Evolutionary conservation across 2,329 filamentous ascomycete species (phyloP).

Genomic region (Sarocladiaceae sp.): DNA sequence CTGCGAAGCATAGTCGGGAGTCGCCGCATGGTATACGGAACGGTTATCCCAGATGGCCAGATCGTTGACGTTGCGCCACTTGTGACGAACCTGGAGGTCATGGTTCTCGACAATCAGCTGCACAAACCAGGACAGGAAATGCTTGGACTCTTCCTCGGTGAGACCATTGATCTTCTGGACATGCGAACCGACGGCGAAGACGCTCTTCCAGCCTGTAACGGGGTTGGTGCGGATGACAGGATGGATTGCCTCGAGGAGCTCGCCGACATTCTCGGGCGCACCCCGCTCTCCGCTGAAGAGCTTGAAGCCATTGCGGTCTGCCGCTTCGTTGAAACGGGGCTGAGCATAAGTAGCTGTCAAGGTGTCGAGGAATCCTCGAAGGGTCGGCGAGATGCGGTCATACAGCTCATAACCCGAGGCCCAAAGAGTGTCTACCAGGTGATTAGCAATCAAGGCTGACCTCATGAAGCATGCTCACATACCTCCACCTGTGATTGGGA

Average conservation of each 20-base stretch:
- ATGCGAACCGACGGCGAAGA: slow-evolving; percentile 49
- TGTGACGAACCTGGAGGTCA: slow-evolving; percentile 47
- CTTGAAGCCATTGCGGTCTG: slow-evolving; percentile 37
- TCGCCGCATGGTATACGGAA: slow-evolving; percentile 51
- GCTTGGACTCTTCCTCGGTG: slow-evolving; percentile 39
- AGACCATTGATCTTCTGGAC: slow-evolving; percentile 47
- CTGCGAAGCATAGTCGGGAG: slow-evolving; percentile 41
- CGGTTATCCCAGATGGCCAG: slow-evolving; percentile 56
- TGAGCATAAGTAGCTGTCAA: slow-evolving; percentile 52
- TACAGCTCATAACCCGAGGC: slow-evolving; percentile 65
- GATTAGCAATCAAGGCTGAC: not conserved
- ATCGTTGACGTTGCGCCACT: slow-evolving; percentile 42
- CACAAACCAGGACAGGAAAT: slow-evolving; percentile 48
- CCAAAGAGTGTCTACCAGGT: slow-evolving; percentile 53
- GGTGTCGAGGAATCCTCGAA: slow-evolving; percentile 53
- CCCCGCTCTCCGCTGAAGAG: slow-evolving; percentile 42
- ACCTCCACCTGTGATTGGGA: slow-evolving; percentile 52
- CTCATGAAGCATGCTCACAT: slow-evolving; percentile 16
- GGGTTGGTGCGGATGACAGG: slow-evolving; percentile 55
- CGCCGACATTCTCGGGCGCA: slow-evolving; percentile 45
- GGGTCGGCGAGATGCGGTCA: slow-evolving; percentile 54
- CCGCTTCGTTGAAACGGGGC: slow-evolving; percentile 45
- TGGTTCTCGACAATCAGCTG: slow-evolving; percentile 50
- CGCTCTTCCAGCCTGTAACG: slow-evolving; percentile 53
- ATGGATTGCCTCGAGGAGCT: slow-evolving; percentile 44